A percentile compares a stretch with the other conserved stretches of the same genome.
Conservation (phyloP, 164 flowering plant species). For the grape (Vitis vinifera) region DNA sequence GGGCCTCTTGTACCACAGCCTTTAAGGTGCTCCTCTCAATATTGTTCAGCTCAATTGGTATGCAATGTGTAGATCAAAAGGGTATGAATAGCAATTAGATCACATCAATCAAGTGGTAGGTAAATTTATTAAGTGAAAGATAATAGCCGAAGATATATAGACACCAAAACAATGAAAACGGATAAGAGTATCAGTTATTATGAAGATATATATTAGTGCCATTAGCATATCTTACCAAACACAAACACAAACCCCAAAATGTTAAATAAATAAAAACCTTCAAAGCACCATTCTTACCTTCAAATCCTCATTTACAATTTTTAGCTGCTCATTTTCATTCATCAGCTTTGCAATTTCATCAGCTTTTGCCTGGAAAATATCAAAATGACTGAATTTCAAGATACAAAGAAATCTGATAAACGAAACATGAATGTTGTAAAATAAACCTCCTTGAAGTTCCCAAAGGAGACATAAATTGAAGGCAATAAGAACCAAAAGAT, state of each 20-base stretch:
- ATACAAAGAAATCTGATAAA: not conserved
- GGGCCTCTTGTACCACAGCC: no score
- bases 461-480: not conserved
- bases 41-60: no score
- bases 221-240: not conserved
- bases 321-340: constrained; percentile 93
- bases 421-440: not conserved
- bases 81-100: not conserved
- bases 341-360: constrained; percentile 91
- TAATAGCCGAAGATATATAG: no score
- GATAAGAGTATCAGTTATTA: no score
- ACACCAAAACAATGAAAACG: no score
- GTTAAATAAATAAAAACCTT: not conserved
- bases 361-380: constrained; percentile 73
- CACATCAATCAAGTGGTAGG: not conserved
- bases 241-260: not conserved
- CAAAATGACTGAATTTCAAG: not conserved
- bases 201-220: no score
- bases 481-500: not conserved
- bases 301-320: constrained; percentile 63
- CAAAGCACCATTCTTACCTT: constrained; percentile 49
- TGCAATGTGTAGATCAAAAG: not conserved
- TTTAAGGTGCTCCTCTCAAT: no score
- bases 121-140: no score
- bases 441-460: not conserved